These are phyloP conservation scores for Chalciporus sphaerocephalus DNA, from an alignment of 768 basidiomycete genomes.

Conservation along the genomic window DNA sequence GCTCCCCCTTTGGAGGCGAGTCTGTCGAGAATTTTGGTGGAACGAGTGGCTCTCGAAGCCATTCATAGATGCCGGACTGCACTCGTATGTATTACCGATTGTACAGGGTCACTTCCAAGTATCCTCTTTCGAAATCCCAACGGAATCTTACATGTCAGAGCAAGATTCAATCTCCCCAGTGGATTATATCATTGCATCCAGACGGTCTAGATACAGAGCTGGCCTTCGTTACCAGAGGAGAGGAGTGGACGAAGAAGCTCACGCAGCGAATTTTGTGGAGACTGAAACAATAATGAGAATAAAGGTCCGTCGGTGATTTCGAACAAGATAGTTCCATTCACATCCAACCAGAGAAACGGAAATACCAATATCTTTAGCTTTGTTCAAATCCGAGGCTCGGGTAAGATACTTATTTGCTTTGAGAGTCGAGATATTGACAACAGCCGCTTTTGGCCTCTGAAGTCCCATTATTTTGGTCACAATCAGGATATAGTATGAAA, in stretches of 20 bases:
- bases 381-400: slow-evolving; percentile 89
- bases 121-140: slow-evolving; percentile 59
- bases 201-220: slow-evolving; percentile 83
- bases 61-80: slow-evolving; percentile 82
- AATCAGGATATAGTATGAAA: slow-evolving; percentile 81
- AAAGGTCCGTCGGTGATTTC: slow-evolving; percentile 45
- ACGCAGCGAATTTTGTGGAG: slow-evolving; percentile 95
- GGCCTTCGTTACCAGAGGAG: slow-evolving; percentile 92
- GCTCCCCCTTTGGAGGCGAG: slow-evolving; percentile 86
- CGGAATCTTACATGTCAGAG: slow-evolving; percentile 34
- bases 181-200: slow-evolving; percentile 79
- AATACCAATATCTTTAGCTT: slow-evolving; percentile 79
- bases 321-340: not conserved
- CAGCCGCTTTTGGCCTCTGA: slow-evolving; percentile 5
- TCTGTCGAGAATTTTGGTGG: slow-evolving; percentile 94
- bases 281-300: slow-evolving; percentile 86
- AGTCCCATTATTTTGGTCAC: slow-evolving; percentile 95
- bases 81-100: slow-evolving; percentile 83
- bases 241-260: slow-evolving; percentile 88
- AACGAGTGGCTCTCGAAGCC: slow-evolving; percentile 85
- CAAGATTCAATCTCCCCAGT: slow-evolving; percentile 42
- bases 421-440: not conserved
- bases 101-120: slow-evolving; percentile 92
- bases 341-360: slow-evolving; percentile 57
- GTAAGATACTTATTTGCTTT: slow-evolving; percentile 35